Base-by-base conservation (phyloP, 805 yeast species). In the Nematodospora valgi region DNA sequence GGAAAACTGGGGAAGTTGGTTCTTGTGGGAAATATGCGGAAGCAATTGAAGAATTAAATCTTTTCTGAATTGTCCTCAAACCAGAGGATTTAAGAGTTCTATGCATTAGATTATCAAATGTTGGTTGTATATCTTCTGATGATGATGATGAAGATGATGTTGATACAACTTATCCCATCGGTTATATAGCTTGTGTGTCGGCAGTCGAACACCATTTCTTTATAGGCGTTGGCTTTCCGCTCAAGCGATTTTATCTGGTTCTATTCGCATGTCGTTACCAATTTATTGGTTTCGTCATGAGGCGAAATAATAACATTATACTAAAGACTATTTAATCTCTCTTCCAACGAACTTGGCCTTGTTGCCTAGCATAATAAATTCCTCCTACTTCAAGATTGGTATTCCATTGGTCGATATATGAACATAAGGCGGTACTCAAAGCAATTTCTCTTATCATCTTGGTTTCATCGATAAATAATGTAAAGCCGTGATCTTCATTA, bases 331-430 rank as follows among this genome's bases (percentile, higher is more conserved):
- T 18, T 27, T 48, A 75, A 45, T 73, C 80, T 46, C 80, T 60
- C 52, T 74, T 75, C 80, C 80, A 75, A 44, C 76, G 60, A n/a
- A 68, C 65, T 45, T 72, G 74, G 8, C 41, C 33, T 23, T 66
- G 68, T 49, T 74, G 73, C 52, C 72, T 65, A 9, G 80, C 74
- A 41, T 66, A 69, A 53, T 78, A 78, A 34, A 80, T 76, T 23
- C 85, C 85, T n/a, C 85, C 85, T 24, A 77, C 74, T 16, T 72
- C 74, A 24, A 72, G 54, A 40, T 64, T 62, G 16, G 84, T 78
- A 48, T 76, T 79, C 86, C 86, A 80, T 39, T 78, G 84, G 48
- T 80, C 86, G 38, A 80, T 70, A 49, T 62, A 73, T 27, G 82
- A 75, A 39, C 78, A 73, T 40, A 80, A 56, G 4, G 83, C 84